Base-by-base conservation (phyloP, 352 stramenopile genomes). In the Plasmopara halstedii region DNA sequence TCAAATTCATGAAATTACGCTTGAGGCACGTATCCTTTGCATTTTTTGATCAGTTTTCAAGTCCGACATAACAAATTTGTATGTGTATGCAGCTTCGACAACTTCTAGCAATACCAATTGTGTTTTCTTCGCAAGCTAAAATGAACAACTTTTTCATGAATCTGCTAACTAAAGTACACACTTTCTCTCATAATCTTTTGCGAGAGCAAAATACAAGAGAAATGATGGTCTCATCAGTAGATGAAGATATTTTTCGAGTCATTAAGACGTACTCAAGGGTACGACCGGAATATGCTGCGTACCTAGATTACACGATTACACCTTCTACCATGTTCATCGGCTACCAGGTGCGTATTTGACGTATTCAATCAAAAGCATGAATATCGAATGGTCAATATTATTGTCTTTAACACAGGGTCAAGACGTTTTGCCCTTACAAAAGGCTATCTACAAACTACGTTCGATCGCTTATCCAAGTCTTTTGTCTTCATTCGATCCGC, bases 301-400 rank as follows among this genome's bases (percentile, higher is more conserved):
- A 80, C 39, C 42, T 83, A 15, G 52, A 50, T 19, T 83, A 77
- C 46, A 83, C 70, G 4, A 83, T 85, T 48, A 85, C 73, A 1
- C 73, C 70, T 8, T 42, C 70, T 13, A 80, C 73, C 0, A 85
- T 85, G 73, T 70, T 85, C 41, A 64, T 82, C 18, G 73, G 73
- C 13, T 85, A 83, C 39, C 73, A 83, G 62, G 73, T 75, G 53
- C 17, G 32, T 1, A 29, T 29, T 4, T 1, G 11, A 29, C 11
- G 6, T 10, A 42, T 10, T 25, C 4, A 10, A 22, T 25, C 3
- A 10, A 8, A 6, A 7, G 22, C 2, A 21, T 37, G 15, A 8
- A 15, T 7, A 32, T 43, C 5, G 33, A 43, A 11, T n/a, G 23
- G 25, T 9, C 4, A 18, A 40, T 17, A 19, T 47, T 36, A 15